Conservation (phyloP, 306 rosid species). For the Lablab purpureus region DNA sequence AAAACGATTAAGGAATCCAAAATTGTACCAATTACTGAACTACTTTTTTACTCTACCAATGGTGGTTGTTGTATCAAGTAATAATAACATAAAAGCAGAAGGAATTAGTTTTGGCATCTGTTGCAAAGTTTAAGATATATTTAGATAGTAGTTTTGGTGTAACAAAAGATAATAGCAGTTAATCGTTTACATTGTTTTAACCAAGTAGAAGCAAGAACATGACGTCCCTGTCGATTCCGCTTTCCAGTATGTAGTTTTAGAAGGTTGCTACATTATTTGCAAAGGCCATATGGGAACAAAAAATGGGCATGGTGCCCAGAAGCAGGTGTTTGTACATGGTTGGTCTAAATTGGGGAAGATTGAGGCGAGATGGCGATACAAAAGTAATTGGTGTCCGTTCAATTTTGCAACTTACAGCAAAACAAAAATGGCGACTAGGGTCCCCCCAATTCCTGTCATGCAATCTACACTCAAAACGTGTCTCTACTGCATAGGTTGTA, state of each 20-base stretch:
- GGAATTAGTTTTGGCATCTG: background rate
- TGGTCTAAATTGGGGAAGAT: conserved; percentile 20
- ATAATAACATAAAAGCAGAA: background rate
- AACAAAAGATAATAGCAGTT: background rate
- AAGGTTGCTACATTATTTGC: conserved; percentile 10
- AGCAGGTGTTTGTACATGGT: conserved; percentile 24
- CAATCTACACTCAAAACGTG: conserved; percentile 14
- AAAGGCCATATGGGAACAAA: background rate
- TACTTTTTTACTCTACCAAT: background rate
- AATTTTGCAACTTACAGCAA: conserved; percentile 13
- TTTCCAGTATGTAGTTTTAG: background rate
- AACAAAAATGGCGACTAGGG: conserved; percentile 28
- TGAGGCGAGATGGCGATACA: conserved; percentile 41
- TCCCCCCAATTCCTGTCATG: conserved; percentile 35
- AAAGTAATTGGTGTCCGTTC: conserved; percentile 47
- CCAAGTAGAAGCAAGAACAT: background rate
- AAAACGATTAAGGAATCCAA: background rate
- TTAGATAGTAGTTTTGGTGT: background rate
- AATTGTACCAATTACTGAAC: background rate
- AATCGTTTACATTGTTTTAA: background rate
- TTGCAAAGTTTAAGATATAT: background rate
- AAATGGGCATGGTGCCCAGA: background rate
- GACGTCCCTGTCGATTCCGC: background rate
- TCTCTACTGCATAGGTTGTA: background rate
- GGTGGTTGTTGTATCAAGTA: background rate